Conservation (phyloP, 305 asterid species). For the Fraxinus platypoda region DNA sequence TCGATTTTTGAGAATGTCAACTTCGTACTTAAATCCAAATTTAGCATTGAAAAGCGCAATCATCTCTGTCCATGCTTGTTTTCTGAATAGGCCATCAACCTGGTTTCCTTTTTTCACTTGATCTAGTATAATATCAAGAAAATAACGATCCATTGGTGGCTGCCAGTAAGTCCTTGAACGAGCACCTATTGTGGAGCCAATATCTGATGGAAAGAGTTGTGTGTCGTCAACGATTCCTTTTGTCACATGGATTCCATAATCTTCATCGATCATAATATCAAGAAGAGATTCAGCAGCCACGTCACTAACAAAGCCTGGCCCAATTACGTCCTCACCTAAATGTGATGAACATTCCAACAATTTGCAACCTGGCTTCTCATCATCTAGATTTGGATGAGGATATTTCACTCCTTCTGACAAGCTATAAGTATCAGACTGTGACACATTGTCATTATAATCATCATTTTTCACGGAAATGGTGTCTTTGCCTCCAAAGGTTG, state of each 20-base stretch:
- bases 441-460: neutral
- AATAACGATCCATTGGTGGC: constrained; percentile 46
- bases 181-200: constrained; percentile 16
- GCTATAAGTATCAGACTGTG: constrained; percentile 7
- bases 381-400: neutral
- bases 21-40: constrained; percentile 31
- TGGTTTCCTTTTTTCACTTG: constrained; percentile 37
- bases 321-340: constrained; percentile 1
- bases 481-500: constrained; percentile 13
- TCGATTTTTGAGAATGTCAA: constrained; percentile 36
- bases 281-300: constrained; percentile 32
- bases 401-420: constrained; percentile 18
- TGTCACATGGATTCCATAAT: constrained; percentile 18
- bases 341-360: constrained; percentile 14
- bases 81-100: constrained; percentile 35
- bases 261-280: constrained; percentile 36
- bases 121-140: constrained; percentile 28
- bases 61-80: constrained; percentile 44
- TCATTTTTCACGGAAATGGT: constrained; percentile 16
- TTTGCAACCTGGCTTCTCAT: neutral
- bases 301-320: neutral
- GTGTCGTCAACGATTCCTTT: constrained; percentile 21
- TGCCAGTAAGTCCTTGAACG: constrained; percentile 41
- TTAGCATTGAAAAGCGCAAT: constrained; percentile 27
- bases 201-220: constrained; percentile 12